Conservation (phyloP, 2,329 filamentous ascomycete genomes). For the Cladophialophora yegresii region DNA sequence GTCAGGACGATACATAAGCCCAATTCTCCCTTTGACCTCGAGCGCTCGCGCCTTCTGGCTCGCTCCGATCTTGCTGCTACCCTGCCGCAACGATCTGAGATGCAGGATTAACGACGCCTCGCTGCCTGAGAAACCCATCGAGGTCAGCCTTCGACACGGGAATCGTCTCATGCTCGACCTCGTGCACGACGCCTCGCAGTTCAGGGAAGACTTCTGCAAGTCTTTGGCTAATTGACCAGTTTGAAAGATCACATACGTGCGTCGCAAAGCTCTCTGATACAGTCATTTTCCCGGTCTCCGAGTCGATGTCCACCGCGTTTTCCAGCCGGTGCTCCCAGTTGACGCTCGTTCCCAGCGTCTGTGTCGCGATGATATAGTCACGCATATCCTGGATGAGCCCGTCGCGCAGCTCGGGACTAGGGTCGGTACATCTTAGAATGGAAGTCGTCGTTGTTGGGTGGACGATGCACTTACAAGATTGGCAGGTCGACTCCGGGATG, state of each 20-base stretch:
- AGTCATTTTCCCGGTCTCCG: slow-evolving; percentile 6
- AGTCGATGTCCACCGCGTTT: slow-evolving; percentile 9
- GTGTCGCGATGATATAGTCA: slow-evolving; percentile 20
- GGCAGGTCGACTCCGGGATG: slow-evolving; percentile 21
- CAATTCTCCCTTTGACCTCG: neutral
- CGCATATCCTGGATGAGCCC: slow-evolving; percentile 21
- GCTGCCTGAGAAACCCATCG: slow-evolving; percentile 8
- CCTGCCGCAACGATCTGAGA: neutral
- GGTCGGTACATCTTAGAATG: neutral
- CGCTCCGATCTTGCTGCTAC: neutral
- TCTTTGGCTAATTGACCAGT: slow-evolving; percentile 21
- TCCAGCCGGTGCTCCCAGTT: slow-evolving; percentile 18
- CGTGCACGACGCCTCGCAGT: slow-evolving; percentile 15
- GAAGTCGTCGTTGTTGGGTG: neutral
- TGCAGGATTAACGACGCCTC: neutral
- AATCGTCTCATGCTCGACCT: slow-evolving; percentile 16
- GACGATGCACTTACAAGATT: slow-evolving; percentile 15
- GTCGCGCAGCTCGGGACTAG: slow-evolving; percentile 23
- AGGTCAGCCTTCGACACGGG: slow-evolving; percentile 9
- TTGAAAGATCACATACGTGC: slow-evolving; percentile 12
- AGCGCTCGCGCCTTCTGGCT: neutral
- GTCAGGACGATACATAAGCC: neutral
- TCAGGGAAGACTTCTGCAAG: slow-evolving; percentile 22
- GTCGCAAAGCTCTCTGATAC: slow-evolving; percentile 14
- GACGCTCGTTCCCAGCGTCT: slow-evolving; percentile 20